Base-by-base conservation (phyloP, 345 rosid species). In the Citrus mangshanensis region DNA sequence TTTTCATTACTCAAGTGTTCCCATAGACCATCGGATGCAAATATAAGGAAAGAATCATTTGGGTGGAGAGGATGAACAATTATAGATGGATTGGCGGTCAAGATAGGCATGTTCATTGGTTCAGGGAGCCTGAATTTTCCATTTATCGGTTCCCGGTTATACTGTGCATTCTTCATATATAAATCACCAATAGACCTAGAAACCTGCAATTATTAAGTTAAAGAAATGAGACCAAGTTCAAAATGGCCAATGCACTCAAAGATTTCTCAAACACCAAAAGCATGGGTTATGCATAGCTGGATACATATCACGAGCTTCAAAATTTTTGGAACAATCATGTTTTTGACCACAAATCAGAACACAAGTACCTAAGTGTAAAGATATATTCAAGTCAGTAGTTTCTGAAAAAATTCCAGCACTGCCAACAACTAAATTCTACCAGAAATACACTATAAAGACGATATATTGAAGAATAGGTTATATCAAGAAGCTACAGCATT, bases 11-110 rank as follows among this genome's bases (percentile, higher is more conserved):
- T 89, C 90, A 92, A 87, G 83, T 92, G 95, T 81, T 95, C 98
- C 98, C 99, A 95, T 38, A 95, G 93, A 81, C 98, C 98, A 89
- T 95, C 96, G 3, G 99, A 95, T 70, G 99, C 97, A 88, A 95
- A 91, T 77, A 95, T 91, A 78, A 93, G 95, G 89, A 93, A 90
- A 49, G 91, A 90, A 87, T 95, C 99, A 82, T 79, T 90, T 72
- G 97, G 95, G 6, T 92, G 93, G 77, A 95, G 85, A 38, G 87
- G 84, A 82, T 92, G 96, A 76, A 88, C 70, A 61, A 89, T 72
- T 65, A 95, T 88, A 4, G 92, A 80, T 10, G 98, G 99, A 76
- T 82, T 74, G 81, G 93, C 97, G 77, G 90, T 84, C 89, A 95
- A 77, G 75, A 91, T 83, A 24, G 98, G 97, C 91, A 89, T 85